Percentiles rank a stretch among this genome's conserved stretches.
These are phyloP conservation scores for Wallacemonas sp. DNA, from an alignment of 208 protist species.

Conservation along the genomic window DNA sequence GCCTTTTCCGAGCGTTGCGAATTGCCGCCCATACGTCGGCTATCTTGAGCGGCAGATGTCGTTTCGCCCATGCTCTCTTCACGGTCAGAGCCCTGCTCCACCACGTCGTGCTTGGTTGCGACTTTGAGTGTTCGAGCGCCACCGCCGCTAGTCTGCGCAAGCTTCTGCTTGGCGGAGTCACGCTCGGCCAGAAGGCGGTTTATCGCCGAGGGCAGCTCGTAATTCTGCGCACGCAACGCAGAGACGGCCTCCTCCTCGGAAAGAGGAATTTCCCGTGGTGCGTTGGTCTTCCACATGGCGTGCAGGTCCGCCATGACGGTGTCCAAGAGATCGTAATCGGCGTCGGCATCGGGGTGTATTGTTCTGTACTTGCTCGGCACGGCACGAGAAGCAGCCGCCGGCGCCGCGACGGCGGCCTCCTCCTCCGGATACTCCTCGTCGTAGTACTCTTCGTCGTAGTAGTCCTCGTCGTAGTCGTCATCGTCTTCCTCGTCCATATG, in stretches of 20 bases:
- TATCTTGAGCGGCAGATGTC: neutral
- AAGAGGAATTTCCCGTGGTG: slow-evolving; percentile 29
- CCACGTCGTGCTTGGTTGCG: slow-evolving; percentile 6
- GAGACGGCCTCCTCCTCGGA: slow-evolving; percentile 37
- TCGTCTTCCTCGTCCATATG: slow-evolving; percentile 55
- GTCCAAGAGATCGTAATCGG: slow-evolving; percentile 57
- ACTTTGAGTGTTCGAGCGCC: slow-evolving; percentile 21
- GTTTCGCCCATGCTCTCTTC: slow-evolving; percentile 10
- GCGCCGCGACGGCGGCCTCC: neutral
- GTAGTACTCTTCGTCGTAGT: slow-evolving; percentile 28
- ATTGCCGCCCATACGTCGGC: neutral
- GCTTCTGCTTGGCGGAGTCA: slow-evolving; percentile 23
- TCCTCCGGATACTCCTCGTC: slow-evolving; percentile 12
- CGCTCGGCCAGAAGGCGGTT: slow-evolving; percentile 25
- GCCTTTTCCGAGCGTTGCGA: slow-evolving; percentile 3
- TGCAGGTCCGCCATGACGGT: slow-evolving; percentile 35
- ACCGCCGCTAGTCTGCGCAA: neutral
- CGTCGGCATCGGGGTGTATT: slow-evolving; percentile 27
- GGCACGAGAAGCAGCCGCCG: neutral
- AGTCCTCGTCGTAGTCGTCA: slow-evolving; percentile 62
- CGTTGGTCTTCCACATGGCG: slow-evolving; percentile 34
- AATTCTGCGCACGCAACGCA: slow-evolving; percentile 59
- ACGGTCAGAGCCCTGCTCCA: neutral
- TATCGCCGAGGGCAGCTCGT: slow-evolving; percentile 39
- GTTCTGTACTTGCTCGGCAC: slow-evolving; percentile 24